These are phyloP conservation scores for Aechmea fasciata DNA, from an alignment of 176 grass and related monocot species.

Conservation along the genomic window DNA sequence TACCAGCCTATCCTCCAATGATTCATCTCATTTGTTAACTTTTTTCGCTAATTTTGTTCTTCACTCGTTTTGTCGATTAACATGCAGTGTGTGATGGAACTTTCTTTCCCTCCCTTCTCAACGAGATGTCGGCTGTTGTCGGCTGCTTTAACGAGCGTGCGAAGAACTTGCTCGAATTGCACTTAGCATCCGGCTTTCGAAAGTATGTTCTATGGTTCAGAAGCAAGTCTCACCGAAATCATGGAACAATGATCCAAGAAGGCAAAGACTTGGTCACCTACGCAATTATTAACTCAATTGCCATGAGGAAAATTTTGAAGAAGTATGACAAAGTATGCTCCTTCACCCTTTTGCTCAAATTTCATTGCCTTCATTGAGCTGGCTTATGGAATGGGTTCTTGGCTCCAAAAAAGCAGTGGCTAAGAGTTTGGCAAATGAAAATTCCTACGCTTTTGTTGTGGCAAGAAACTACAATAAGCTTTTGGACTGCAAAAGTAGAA, in stretches of 20 bases:
- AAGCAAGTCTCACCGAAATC: slow-evolving; percentile 32
- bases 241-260: slow-evolving; percentile 41
- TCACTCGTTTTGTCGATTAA: no score
- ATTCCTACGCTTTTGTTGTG: no score
- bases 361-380: not conserved
- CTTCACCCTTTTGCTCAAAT: not conserved
- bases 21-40: no score
- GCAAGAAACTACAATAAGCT: no score
- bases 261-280: slow-evolving; percentile 81
- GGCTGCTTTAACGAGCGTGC: slow-evolving; percentile 76
- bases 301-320: slow-evolving; percentile 85
- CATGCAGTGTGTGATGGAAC: slow-evolving; percentile 71
- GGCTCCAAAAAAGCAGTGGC: no score
- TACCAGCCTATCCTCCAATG: no score
- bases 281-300: slow-evolving; percentile 84
- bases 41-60: no score
- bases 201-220: slow-evolving; percentile 49
- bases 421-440: no score
- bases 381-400: no score
- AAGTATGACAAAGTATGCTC: slow-evolving; percentile 78
- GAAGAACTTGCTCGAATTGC: slow-evolving; percentile 64
- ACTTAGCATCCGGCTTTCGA: slow-evolving; percentile 65
- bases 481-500: no score
- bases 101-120: slow-evolving; percentile 72
- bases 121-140: slow-evolving; percentile 72